Percentiles rank a stretch among this genome's conserved stretches.
Conservation (phyloP, 805 yeast species). For the Candida montana region DNA sequence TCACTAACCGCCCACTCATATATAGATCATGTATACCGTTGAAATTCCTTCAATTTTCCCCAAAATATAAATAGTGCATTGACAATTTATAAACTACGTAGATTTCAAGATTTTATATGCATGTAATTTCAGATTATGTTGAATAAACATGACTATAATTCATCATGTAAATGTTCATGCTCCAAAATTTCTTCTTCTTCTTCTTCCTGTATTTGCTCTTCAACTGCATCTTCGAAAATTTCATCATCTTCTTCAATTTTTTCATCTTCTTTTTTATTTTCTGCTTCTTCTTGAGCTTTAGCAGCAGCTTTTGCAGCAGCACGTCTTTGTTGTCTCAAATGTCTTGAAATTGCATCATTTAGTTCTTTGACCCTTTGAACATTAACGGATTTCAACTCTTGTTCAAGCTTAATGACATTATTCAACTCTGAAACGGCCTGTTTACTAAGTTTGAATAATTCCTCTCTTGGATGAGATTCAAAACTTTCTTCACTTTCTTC, state of each 20-base stretch:
- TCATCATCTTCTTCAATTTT: slow-evolving; percentile 1
- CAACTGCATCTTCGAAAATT: not conserved
- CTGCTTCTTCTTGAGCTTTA: slow-evolving; percentile 11
- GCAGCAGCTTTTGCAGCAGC: slow-evolving; percentile 18
- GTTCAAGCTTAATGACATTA: slow-evolving; percentile 15
- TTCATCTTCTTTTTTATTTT: not conserved
- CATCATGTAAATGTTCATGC: slow-evolving; percentile 1
- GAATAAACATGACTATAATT: too few species aligned
- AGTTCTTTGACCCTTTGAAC: slow-evolving; percentile 29
- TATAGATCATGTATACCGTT: too few species aligned
- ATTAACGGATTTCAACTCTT: slow-evolving; percentile 18
- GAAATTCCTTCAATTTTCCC: too few species aligned
- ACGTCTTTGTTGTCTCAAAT: slow-evolving; percentile 4
- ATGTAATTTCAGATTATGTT: too few species aligned
- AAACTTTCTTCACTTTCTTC: slow-evolving; percentile 16
- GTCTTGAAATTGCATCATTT: slow-evolving; percentile 5
- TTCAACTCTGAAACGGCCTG: slow-evolving; percentile 20
- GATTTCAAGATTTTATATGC: too few species aligned
- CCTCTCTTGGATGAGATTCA: slow-evolving; percentile 23
- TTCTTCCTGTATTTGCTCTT: not conserved
- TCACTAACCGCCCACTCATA: too few species aligned
- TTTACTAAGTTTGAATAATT: slow-evolving; percentile 27
- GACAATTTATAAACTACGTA: too few species aligned
- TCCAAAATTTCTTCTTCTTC: not conserved
- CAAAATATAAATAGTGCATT: too few species aligned